phyloP scores from a whole-genome alignment of 352 stramenopile genomes.

The Globisporangium radiosum region DNA sequence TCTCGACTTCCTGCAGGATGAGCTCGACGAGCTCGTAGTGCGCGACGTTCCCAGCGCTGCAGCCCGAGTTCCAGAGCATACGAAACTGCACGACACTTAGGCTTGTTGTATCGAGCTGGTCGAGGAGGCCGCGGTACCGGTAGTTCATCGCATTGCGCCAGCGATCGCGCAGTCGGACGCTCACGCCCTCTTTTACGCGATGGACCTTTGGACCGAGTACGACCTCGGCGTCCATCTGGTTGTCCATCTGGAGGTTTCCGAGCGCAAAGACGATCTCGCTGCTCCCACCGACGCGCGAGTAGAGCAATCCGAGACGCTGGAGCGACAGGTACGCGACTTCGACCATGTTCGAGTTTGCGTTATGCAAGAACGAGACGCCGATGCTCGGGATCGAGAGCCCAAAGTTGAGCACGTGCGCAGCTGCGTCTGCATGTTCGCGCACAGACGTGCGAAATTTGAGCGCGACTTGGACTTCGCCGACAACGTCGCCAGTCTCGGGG shows the following conservation, averaged over 20 bases:
- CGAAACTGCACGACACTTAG: conserved; percentile 79
- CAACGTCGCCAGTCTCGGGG: conserved; percentile 58
- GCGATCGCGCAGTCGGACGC: conserved; percentile 73
- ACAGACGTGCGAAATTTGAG: conserved; percentile 76
- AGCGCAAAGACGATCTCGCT: conserved; percentile 79
- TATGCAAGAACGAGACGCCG: conserved; percentile 79
- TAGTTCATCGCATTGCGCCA: conserved; percentile 83
- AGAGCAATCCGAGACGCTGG: conserved; percentile 70
- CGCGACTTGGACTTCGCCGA: conserved; percentile 77
- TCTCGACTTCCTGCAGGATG: conserved; percentile 83
- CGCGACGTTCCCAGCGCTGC: conserved; percentile 67
- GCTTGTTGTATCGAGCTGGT: conserved; percentile 63
- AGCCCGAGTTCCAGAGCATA: conserved; percentile 83
- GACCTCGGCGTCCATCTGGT: conserved; percentile 86
- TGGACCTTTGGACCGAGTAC: conserved; percentile 78
- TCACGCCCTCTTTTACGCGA: conserved; percentile 82
- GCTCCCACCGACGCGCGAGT: conserved; percentile 68
- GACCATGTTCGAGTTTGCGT: conserved; percentile 72
- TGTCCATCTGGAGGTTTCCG: conserved; percentile 86
- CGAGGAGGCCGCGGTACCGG: conserved; percentile 73
- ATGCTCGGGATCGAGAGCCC: conserved; percentile 78
- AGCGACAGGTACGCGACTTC: conserved; percentile 86
- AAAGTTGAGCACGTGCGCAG: conserved; percentile 61
- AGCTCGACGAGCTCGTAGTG: conserved; percentile 86
- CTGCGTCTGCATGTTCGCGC: conserved; percentile 37